Evolutionary conservation across 805 yeast species (phyloP).

Genomic region (Wickerhamomyces xylosicus): DNA sequence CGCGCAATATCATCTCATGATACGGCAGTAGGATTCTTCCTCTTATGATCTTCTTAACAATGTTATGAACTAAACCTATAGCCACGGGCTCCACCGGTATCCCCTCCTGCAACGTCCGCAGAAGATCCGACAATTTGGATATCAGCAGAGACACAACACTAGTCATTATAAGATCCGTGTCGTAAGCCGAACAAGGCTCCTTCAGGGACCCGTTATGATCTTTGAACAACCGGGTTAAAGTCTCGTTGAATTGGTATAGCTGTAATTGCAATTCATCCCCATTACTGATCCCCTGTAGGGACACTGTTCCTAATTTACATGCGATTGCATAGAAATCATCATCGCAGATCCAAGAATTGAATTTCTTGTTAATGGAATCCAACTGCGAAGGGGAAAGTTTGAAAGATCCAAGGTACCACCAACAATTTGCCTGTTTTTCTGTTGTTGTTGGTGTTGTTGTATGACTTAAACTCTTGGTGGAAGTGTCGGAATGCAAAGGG

Average conservation of each 20-base stretch:
- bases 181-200: not conserved
- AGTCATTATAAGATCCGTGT: not conserved
- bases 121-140: not conserved
- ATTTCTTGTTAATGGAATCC: not conserved
- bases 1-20: constrained; percentile 7
- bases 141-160: not conserved
- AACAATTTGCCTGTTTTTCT: not conserved
- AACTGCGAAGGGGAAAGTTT: not conserved
- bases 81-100: constrained; percentile 2
- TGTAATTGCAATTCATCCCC: constrained; percentile 3
- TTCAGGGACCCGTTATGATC: not conserved
- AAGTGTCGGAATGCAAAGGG: not conserved
- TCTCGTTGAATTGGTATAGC: constrained; percentile 18
- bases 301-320: constrained; percentile 5
- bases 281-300: constrained; percentile 6
- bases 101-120: not conserved
- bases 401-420: not conserved
- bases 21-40: constrained; percentile 13
- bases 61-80: constrained; percentile 12
- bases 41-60: constrained; percentile 12
- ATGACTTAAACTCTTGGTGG: no score
- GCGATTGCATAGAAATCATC: constrained; percentile 10
- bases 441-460: no score
- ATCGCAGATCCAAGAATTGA: not conserved
- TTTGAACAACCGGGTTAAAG: constrained; percentile 14